A percentile compares a stretch with the other conserved stretches of the same genome.
Conservation (phyloP, 139 green algal species). For the Tetratostichococcus sp. region DNA sequence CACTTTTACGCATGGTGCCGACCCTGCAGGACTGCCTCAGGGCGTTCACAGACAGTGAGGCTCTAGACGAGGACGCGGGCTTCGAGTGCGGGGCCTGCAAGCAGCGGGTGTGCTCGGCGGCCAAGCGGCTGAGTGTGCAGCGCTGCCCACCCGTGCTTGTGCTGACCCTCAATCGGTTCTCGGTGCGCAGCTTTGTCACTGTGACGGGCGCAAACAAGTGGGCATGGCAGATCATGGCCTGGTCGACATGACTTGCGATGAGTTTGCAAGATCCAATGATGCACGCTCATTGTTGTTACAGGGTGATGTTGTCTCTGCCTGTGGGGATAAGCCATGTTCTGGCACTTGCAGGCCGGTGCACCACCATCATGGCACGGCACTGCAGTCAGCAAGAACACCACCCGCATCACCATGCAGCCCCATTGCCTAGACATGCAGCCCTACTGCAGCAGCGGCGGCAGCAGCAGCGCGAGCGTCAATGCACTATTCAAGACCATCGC, state of each 20-base stretch:
- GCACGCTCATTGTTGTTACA: no score
- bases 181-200: neutral
- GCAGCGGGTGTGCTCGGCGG: slow-evolving; percentile 30
- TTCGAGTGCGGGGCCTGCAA: slow-evolving; percentile 65
- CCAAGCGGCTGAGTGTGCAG: slow-evolving; percentile 58
- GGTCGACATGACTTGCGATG: no score
- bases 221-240: no score
- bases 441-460: slow-evolving; percentile 39
- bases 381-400: slow-evolving; percentile 38
- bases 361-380: neutral
- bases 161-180: slow-evolving; percentile 66
- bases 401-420: slow-evolving; percentile 35
- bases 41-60: slow-evolving; percentile 41
- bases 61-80: slow-evolving; percentile 24
- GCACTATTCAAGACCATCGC: no score
- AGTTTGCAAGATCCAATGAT: no score
- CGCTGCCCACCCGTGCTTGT: slow-evolving; percentile 45
- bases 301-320: no score
- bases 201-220: no score
- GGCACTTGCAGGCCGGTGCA: neutral
- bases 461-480: no score
- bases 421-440: slow-evolving; percentile 48
- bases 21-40: slow-evolving; percentile 44
- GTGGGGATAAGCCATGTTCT: no score
- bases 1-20: no score